Evolutionary conservation across 1,139 yeast genomes (phyloP).

Genomic region (Suhomyces kunorum): DNA sequence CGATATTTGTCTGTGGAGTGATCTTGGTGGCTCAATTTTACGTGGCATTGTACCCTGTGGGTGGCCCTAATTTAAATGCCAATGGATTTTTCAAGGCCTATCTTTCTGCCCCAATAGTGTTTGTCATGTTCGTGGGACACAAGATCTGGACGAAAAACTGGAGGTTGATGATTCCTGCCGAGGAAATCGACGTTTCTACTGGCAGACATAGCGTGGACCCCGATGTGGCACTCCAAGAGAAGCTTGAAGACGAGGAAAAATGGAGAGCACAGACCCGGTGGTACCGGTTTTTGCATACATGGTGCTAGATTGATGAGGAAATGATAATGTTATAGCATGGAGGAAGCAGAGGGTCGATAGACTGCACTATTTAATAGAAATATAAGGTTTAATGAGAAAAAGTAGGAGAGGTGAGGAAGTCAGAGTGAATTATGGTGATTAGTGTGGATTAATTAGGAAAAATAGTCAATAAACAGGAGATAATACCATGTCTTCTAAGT

Average conservation of each 20-base stretch:
- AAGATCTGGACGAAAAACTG: conserved; percentile 49
- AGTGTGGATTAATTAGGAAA: too few species aligned
- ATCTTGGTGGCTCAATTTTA: conserved; percentile 42
- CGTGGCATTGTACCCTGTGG: conserved; percentile 43
- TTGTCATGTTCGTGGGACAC: conserved; percentile 50
- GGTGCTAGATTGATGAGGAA: conserved; percentile 11
- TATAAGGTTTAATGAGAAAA: too few species aligned
- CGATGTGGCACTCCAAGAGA: conserved; percentile 9
- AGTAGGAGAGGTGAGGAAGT: too few species aligned
- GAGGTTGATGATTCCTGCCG: conserved; percentile 40
- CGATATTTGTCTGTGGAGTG: conserved; percentile 25
- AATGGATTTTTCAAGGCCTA: conserved; percentile 52
- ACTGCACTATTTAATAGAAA: too few species aligned
- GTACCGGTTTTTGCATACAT: conserved; percentile 14
- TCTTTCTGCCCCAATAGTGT: conserved; percentile 54
- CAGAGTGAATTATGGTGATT: too few species aligned
- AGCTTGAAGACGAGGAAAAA: conserved; percentile 9
- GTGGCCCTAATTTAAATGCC: conserved; percentile 31
- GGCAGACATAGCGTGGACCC: conserved; percentile 54
- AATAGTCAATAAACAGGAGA: too few species aligned
- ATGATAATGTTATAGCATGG: neutral
- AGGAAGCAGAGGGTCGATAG: too few species aligned
- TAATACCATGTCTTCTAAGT: too few species aligned
- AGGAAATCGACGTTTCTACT: conserved; percentile 50
- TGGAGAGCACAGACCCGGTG: conserved; percentile 14